These are phyloP conservation scores for Ustilago nuda DNA, from an alignment of 1,284 basidiomycete species.

Conservation along the genomic window DNA sequence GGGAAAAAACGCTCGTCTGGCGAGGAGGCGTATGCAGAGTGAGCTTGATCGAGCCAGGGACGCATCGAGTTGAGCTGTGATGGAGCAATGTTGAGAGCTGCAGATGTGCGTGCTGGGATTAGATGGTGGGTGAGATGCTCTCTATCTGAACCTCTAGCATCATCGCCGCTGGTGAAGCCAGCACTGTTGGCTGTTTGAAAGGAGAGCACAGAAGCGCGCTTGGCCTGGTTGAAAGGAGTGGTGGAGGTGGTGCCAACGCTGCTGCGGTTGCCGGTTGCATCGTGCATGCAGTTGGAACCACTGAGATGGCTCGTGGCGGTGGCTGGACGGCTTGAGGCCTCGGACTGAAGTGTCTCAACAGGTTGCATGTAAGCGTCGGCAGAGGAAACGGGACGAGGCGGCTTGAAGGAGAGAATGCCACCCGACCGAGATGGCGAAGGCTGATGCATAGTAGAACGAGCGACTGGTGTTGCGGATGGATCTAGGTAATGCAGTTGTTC, in stretches of 20 bases:
- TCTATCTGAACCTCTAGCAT: constrained; percentile 31
- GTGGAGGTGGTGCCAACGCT: constrained; percentile 45
- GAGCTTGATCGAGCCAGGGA: constrained; percentile 37
- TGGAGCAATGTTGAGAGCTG: constrained; percentile 2
- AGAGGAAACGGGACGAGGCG: constrained; percentile 42
- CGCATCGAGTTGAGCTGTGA: constrained; percentile 10
- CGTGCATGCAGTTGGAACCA: constrained; percentile 45
- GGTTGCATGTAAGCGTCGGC: constrained; percentile 50
- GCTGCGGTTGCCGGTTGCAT: constrained; percentile 42
- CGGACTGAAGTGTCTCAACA: constrained; percentile 31
- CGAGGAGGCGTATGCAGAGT: constrained; percentile 27
- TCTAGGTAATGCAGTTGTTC: constrained; percentile 24
- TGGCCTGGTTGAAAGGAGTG: constrained; percentile 30
- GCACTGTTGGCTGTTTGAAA: constrained; percentile 65
- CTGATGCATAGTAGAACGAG: constrained; percentile 5
- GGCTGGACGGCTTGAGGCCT: constrained; percentile 37
- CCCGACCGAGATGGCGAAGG: constrained; percentile 21
- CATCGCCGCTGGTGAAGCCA: constrained; percentile 52
- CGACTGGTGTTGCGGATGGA: constrained; percentile 8
- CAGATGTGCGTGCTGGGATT: not conserved
- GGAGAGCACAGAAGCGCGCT: constrained; percentile 58
- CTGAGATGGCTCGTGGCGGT: constrained; percentile 51
- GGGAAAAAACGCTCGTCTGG: constrained; percentile 43
- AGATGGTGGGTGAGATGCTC: constrained; percentile 23
- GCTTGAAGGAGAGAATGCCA: constrained; percentile 4